Evolutionary conservation across 1,139 yeast species (phyloP).

Genomic region (Suhomyces ambrosiae): DNA sequence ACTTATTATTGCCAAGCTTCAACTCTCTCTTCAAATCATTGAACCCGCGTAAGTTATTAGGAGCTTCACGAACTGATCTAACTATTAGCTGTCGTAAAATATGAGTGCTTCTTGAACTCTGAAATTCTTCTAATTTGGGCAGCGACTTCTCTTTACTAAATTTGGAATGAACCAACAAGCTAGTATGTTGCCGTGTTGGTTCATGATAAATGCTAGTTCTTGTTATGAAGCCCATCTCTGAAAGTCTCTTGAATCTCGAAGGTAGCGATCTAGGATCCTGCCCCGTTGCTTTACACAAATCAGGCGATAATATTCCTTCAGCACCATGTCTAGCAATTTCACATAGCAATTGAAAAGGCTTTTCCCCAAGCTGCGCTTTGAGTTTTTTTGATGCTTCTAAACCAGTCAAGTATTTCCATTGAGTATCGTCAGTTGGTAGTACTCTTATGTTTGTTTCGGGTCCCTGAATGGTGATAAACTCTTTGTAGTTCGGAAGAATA

Average conservation of each 20-base stretch:
- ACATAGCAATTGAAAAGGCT: conserved; percentile 44
- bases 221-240: conserved; percentile 48
- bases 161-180: conserved; percentile 47
- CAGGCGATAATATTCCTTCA: conserved; percentile 60
- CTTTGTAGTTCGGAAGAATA: conserved; percentile 24
- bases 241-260: conserved; percentile 57
- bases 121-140: conserved; percentile 16
- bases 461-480: conserved; percentile 23
- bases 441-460: conserved; percentile 24
- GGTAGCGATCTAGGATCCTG: conserved; percentile 78
- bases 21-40: conserved; percentile 66
- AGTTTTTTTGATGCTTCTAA: conserved; percentile 36
- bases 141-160: conserved; percentile 31
- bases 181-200: conserved; percentile 48
- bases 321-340: conserved; percentile 58
- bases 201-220: conserved; percentile 44
- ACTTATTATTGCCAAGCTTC: conserved; percentile 49
- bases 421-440: conserved; percentile 41
- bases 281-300: conserved; percentile 54
- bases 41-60: conserved; percentile 67
- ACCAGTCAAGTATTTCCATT: conserved; percentile 46
- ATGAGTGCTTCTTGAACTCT: conserved; percentile 33
- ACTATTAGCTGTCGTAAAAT: conserved; percentile 45
- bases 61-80: conserved; percentile 60
- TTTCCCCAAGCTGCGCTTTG: conserved; percentile 40